Conservation (phyloP, 2,329 filamentous ascomycete genomes). For the Pyrenophora seminiperda region DNA sequence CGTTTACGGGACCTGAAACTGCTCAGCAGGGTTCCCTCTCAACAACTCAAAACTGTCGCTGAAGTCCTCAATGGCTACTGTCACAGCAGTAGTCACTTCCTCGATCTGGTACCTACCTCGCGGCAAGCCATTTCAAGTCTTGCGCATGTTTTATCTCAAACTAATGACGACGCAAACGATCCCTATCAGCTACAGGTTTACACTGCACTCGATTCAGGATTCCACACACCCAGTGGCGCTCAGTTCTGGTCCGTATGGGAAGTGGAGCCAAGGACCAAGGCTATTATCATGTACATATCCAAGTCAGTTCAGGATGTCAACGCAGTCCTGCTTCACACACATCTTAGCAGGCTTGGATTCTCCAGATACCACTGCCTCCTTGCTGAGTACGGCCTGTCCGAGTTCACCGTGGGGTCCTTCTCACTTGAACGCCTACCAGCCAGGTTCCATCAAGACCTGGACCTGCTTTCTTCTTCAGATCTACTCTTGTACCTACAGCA, state of each 20-base stretch:
- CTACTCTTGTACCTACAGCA: constrained; percentile 44
- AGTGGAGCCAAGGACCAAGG: constrained; percentile 34
- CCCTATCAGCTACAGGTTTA: constrained; percentile 40
- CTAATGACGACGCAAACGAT: constrained; percentile 37
- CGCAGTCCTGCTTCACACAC: constrained; percentile 39
- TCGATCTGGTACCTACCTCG: constrained; percentile 29
- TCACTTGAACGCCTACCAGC: constrained; percentile 26
- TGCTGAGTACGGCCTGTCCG: constrained; percentile 33
- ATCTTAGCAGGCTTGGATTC: constrained; percentile 42
- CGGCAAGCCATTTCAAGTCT: constrained; percentile 33
- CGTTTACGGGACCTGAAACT: constrained; percentile 38
- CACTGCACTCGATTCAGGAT: constrained; percentile 46
- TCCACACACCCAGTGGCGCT: constrained; percentile 38
- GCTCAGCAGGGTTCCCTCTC: constrained; percentile 31
- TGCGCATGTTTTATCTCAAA: constrained; percentile 25
- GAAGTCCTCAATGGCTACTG: constrained; percentile 23
- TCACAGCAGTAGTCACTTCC: constrained; percentile 16
- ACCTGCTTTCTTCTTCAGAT: constrained; percentile 42
- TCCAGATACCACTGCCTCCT: constrained; percentile 46
- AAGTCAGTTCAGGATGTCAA: constrained; percentile 43
- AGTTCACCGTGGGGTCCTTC: constrained; percentile 15
- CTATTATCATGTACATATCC: constrained; percentile 42
- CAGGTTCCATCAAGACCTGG: constrained; percentile 41
- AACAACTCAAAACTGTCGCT: constrained; percentile 31
- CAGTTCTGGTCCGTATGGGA: constrained; percentile 48